Evolutionary conservation across 1,139 yeast species (phyloP).

Genomic region (Kodamaea derodonti): DNA sequence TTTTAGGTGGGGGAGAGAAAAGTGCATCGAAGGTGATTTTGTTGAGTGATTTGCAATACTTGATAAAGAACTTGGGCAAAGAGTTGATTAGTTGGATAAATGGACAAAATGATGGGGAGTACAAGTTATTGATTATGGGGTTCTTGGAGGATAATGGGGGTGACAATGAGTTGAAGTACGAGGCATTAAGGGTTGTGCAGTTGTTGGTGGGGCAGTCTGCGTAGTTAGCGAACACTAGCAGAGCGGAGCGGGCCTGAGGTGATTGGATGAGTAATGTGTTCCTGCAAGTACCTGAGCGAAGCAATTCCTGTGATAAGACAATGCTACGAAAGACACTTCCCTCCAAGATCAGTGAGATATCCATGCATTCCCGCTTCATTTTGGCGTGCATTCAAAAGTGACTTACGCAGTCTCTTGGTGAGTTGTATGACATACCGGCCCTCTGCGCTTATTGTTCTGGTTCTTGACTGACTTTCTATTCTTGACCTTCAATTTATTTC

Average conservation of each 20-base stretch:
- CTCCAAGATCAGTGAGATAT: too few species aligned
- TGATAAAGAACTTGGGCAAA: constrained; percentile 41
- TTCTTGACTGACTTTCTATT: too few species aligned
- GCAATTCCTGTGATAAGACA: too few species aligned
- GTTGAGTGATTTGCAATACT: constrained; percentile 52
- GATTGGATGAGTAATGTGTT: constrained; percentile 1
- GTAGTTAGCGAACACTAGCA: not conserved
- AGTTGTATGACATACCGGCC: too few species aligned
- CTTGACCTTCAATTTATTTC: too few species aligned
- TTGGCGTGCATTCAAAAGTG: too few species aligned
- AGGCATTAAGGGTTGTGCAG: constrained; percentile 93
- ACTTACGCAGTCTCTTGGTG: too few species aligned
- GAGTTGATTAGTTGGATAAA: constrained; percentile 75
- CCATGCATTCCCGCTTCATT: too few species aligned
- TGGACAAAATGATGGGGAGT: constrained; percentile 52
- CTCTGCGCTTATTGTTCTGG: too few species aligned
- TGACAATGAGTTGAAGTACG: constrained; percentile 87
- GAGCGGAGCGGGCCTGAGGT: not conserved
- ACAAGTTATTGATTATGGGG: constrained; percentile 75
- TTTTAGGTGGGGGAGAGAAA: constrained; percentile 23
- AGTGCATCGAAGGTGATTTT: constrained; percentile 35
- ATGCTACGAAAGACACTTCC: too few species aligned
- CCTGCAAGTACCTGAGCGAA: not conserved
- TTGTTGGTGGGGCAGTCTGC: constrained; percentile 61
- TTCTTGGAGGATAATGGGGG: constrained; percentile 65